A percentile compares a stretch with the other conserved stretches of the same genome.
Conservation (phyloP, 768 basidiomycete species). For the Leccinum variicolor region DNA sequence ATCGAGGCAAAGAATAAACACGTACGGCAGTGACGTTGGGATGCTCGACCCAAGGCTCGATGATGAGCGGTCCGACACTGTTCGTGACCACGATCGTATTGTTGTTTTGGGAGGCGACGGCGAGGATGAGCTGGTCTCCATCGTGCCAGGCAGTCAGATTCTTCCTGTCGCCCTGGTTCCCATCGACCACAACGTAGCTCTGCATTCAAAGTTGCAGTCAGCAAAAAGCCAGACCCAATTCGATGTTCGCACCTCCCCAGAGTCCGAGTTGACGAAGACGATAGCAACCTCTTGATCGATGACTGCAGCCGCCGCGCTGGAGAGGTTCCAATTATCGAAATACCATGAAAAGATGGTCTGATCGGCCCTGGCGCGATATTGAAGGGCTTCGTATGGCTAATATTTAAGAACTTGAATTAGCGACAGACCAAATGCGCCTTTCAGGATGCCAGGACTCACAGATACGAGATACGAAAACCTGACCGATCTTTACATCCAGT, state of each 20-base stretch:
- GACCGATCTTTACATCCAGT: slow-evolving; percentile 43
- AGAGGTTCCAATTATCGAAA: slow-evolving; percentile 66
- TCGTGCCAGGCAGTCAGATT: slow-evolving; percentile 40
- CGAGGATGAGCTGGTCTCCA: slow-evolving; percentile 40
- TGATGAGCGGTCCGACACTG: slow-evolving; percentile 66
- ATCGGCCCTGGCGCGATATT: slow-evolving; percentile 63
- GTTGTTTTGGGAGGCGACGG: slow-evolving; percentile 62
- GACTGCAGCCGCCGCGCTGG: slow-evolving; percentile 45
- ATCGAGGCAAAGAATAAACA: slow-evolving; percentile 29
- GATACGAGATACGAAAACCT: slow-evolving; percentile 78
- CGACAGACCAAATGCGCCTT: not conserved
- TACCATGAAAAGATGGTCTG: slow-evolving; percentile 67
- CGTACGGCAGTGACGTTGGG: slow-evolving; percentile 70
- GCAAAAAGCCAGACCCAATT: no score
- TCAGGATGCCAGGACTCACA: slow-evolving; percentile 35
- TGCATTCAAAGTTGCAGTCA: slow-evolving; percentile 18
- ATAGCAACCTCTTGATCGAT: slow-evolving; percentile 60
- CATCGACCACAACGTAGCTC: slow-evolving; percentile 55
- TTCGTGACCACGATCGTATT: slow-evolving; percentile 83
- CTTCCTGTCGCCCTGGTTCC: slow-evolving; percentile 40
- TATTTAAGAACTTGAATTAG: not conserved
- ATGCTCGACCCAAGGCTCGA: slow-evolving; percentile 72
- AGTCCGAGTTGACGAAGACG: slow-evolving; percentile 81
- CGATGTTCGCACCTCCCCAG: slow-evolving; percentile 58
- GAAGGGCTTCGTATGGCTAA: slow-evolving; percentile 79